Evolutionary conservation across 2,329 filamentous ascomycete species (phyloP).

Genomic region (Teratosphaeria gauchensis): DNA sequence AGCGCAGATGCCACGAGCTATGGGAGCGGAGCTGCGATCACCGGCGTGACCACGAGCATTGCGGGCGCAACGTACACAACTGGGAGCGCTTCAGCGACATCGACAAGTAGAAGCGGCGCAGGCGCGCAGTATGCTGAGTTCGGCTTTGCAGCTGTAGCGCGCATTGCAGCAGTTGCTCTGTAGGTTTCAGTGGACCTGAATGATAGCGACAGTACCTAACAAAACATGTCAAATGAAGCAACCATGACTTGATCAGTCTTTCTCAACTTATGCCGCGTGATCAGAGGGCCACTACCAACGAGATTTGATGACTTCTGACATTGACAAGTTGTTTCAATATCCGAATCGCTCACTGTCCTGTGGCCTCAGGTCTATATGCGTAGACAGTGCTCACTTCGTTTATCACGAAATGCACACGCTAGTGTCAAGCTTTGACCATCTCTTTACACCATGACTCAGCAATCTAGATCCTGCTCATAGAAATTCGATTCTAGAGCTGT

Average conservation of each 20-base stretch:
- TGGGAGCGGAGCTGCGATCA: not conserved
- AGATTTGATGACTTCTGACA: too few species aligned
- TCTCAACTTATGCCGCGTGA: not conserved
- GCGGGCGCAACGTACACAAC: not conserved
- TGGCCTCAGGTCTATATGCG: too few species aligned
- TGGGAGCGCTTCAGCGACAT: not conserved
- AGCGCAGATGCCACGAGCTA: not conserved
- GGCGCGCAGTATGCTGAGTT: not conserved
- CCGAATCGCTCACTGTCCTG: too few species aligned
- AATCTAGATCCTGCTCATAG: not conserved
- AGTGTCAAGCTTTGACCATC: not conserved
- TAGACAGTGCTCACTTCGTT: too few species aligned
- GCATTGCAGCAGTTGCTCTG: not conserved
- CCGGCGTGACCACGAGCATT: not conserved
- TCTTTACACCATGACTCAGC: not conserved
- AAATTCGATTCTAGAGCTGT: not conserved
- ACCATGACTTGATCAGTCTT: not conserved
- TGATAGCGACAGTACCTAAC: not conserved
- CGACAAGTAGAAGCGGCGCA: not conserved
- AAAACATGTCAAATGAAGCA: not conserved
- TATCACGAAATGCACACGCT: not conserved
- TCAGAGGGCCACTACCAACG: too few species aligned
- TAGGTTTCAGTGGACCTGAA: not conserved
- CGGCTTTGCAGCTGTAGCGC: not conserved
- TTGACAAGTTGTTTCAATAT: too few species aligned